Evolutionary conservation across 2,329 filamentous ascomycete genomes (phyloP).

Genomic region (Thielaviopsis punctulata): DNA sequence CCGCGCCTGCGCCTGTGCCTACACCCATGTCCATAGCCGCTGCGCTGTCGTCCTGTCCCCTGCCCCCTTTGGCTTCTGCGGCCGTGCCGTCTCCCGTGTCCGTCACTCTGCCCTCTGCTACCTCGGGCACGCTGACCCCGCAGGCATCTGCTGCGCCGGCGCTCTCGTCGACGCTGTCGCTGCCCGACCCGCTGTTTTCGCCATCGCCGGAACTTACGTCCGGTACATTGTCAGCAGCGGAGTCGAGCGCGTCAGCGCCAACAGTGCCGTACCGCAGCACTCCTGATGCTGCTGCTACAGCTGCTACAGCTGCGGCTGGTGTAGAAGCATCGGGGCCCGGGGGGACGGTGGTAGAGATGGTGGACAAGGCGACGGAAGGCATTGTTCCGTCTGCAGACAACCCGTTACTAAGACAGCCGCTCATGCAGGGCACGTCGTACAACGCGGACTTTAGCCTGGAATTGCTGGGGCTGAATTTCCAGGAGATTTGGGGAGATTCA

Average conservation of each 20-base stretch:
- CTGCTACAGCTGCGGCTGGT: too few relatives aligned
- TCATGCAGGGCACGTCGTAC: conserved; percentile 20
- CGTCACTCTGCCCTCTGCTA: background rate
- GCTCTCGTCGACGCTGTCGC: conserved; percentile 5
- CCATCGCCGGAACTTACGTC: conserved; percentile 15
- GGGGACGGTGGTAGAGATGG: background rate
- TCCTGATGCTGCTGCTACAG: background rate
- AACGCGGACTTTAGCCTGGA: conserved; percentile 38
- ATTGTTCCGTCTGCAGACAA: background rate
- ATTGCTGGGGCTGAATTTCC: conserved; percentile 34
- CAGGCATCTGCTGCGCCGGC: background rate
- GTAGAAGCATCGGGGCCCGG: too few relatives aligned
- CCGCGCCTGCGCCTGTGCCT: background rate
- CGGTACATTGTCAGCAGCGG: conserved; percentile 19
- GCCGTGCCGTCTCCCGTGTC: background rate
- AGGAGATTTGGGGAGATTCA: conserved; percentile 37
- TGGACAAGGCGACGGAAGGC: background rate
- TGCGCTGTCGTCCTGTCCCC: background rate
- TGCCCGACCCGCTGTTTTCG: conserved; percentile 13
- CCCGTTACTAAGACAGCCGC: conserved; percentile 10
- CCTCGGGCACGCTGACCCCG: too few relatives aligned
- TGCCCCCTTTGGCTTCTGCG: background rate
- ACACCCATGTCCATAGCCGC: background rate
- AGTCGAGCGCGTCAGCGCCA: conserved; percentile 19
- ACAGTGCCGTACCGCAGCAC: conserved; percentile 15